A percentile compares a stretch with the other conserved stretches of the same genome.
These are phyloP conservation scores for Mortierella sp. DNA, from an alignment of 371 early-diverging fungal species.

Conservation along the genomic window DNA sequence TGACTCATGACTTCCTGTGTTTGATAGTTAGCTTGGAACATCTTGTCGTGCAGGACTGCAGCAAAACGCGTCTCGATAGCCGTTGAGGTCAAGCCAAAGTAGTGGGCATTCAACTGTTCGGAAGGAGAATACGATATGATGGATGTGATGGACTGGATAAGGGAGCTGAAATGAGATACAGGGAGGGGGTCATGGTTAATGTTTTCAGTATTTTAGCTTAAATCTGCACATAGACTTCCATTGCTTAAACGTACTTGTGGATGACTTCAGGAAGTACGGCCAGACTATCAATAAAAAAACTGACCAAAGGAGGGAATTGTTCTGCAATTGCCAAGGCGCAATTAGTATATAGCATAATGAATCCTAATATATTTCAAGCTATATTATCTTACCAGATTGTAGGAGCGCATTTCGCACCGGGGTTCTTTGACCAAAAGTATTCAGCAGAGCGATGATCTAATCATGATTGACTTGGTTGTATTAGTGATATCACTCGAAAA, in stretches of 20 bases:
- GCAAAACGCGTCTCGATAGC: conserved; percentile 72
- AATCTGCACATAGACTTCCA: not conserved
- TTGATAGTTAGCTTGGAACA: conserved; percentile 73
- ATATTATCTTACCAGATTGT: conserved; percentile 63
- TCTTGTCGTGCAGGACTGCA: conserved; percentile 68
- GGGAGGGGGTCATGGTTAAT: not conserved
- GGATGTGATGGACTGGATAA: conserved; percentile 76
- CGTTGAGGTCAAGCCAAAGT: conserved; percentile 68
- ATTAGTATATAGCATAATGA: not conserved
- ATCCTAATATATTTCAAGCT: not conserved
- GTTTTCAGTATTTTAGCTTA: not conserved
- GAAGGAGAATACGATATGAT: conserved; percentile 73
- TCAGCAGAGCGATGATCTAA: conserved; percentile 71
- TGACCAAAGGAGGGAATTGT: conserved; percentile 70
- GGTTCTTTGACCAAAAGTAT: conserved; percentile 66
- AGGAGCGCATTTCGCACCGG: conserved; percentile 68
- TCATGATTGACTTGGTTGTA: not conserved
- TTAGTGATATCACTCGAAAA: not conserved
- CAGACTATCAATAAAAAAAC: conserved; percentile 71
- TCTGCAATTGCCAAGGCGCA: conserved; percentile 38
- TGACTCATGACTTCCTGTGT: conserved; percentile 65
- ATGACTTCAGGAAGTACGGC: conserved; percentile 73
- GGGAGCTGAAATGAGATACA: conserved; percentile 53
- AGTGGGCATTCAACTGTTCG: conserved; percentile 62
- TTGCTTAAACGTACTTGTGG: conserved; percentile 64